Evolutionary conservation across 306 rosid species (phyloP).

Genomic region (Lupinus albus): DNA sequence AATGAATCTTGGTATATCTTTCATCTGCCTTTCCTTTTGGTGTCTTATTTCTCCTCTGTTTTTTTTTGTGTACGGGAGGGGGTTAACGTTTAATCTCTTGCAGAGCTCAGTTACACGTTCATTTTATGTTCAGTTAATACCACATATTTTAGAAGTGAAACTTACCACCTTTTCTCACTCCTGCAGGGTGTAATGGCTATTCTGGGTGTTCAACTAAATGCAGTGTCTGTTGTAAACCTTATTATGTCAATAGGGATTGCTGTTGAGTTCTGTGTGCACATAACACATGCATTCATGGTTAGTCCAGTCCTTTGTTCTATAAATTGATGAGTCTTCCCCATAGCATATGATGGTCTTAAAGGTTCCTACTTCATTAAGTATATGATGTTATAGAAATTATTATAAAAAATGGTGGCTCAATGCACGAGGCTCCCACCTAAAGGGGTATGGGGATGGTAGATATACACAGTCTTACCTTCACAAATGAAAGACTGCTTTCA

Average conservation of each 20-base stretch:
- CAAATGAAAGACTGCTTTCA: too few relatives aligned
- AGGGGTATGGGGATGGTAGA: too few relatives aligned
- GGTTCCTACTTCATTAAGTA: conserved; percentile 3
- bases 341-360: conserved; percentile 19
- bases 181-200: conserved; percentile 97
- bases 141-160: conserved; percentile 16
- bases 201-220: conserved; percentile 88
- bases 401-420: too few relatives aligned
- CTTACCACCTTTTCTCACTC: conserved; percentile 37
- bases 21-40: conserved; percentile 23
- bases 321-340: conserved; percentile 23
- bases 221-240: conserved; percentile 92
- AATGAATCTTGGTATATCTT: conserved; percentile 23
- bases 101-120: background rate
- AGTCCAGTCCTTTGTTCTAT: conserved; percentile 44
- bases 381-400: conserved; percentile 11
- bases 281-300: conserved; percentile 90
- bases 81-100: background rate
- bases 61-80: background rate
- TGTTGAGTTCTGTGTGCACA: conserved; percentile 94
- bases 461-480: too few relatives aligned
- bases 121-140: conserved; percentile 11
- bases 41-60: conserved; percentile 19
- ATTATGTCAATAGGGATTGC: conserved; percentile 94
- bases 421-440: too few relatives aligned